These are phyloP conservation scores for Claviceps pazoutovae DNA, from an alignment of 2,329 filamentous ascomycete species.

Conservation along the genomic window DNA sequence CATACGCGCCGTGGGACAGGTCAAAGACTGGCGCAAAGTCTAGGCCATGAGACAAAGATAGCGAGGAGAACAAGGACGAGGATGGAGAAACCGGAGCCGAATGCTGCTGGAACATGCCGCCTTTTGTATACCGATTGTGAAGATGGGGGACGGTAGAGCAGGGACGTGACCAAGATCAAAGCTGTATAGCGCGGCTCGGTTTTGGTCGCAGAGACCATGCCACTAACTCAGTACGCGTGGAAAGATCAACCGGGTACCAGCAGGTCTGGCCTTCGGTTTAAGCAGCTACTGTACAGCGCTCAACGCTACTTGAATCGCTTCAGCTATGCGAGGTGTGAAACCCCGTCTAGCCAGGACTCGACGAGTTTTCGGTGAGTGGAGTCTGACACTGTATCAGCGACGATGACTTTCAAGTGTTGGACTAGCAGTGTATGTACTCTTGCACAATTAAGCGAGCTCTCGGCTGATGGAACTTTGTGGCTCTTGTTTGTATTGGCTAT, in stretches of 20 bases:
- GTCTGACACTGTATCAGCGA: neutral
- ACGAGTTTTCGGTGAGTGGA: constrained; percentile 1
- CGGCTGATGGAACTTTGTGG: constrained; percentile 4
- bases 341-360: neutral
- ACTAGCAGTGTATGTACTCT: neutral
- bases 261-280: neutral
- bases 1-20: constrained; percentile 7
- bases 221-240: neutral
- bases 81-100: constrained; percentile 33
- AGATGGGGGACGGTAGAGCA: neutral
- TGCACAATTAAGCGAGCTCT: constrained; percentile 8
- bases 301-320: neutral
- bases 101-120: constrained; percentile 42
- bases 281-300: neutral
- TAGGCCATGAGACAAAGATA: constrained; percentile 24
- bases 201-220: constrained; percentile 1
- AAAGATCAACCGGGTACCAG: constrained; percentile 3
- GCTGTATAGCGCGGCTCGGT: neutral
- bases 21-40: constrained; percentile 11
- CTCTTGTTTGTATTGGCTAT: neutral
- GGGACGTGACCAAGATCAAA: neutral
- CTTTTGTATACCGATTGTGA: neutral
- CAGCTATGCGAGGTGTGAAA: constrained; percentile 2
- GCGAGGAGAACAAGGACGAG: constrained; percentile 20
- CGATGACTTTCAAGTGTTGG: neutral